Percentiles rank a stretch among this genome's conserved stretches.
Conservation (phyloP, 2,329 filamentous ascomycete genomes). For the Ophiobolus disseminans region DNA sequence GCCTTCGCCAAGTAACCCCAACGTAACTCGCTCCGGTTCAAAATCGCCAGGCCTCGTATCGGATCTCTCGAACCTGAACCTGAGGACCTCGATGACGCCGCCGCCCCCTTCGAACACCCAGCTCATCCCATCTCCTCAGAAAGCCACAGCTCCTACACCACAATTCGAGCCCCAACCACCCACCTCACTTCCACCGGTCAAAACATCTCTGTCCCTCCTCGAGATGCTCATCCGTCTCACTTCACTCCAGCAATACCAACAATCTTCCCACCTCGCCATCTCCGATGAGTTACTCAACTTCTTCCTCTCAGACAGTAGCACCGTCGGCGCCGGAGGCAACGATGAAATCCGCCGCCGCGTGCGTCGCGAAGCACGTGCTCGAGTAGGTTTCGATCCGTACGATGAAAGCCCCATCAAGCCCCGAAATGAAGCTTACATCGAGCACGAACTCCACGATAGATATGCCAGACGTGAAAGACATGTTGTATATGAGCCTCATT, state of each 20-base stretch:
- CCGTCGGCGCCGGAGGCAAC: slow-evolving; percentile 70
- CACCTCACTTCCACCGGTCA: slow-evolving; percentile 58
- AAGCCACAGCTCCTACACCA: slow-evolving; percentile 19
- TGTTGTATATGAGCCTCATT: slow-evolving; percentile 11
- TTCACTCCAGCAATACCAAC: slow-evolving; percentile 89
- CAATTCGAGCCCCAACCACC: slow-evolving; percentile 11
- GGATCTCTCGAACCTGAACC: slow-evolving; percentile 57
- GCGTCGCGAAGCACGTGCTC: slow-evolving; percentile 64
- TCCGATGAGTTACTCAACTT: slow-evolving; percentile 89
- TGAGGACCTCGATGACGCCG: slow-evolving; percentile 41
- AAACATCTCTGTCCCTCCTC: slow-evolving; percentile 77
- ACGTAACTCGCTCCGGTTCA: slow-evolving; percentile 31
- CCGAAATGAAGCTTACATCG: slow-evolving; percentile 70
- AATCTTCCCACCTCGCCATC: slow-evolving; percentile 86
- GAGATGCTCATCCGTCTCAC: slow-evolving; percentile 88
- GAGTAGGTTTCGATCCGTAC: slow-evolving; percentile 75
- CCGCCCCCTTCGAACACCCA: slow-evolving; percentile 29
- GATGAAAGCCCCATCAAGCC: slow-evolving; percentile 73
- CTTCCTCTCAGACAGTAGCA: slow-evolving; percentile 76
- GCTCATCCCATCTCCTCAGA: slow-evolving; percentile 36
- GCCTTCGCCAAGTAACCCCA: slow-evolving; percentile 22
- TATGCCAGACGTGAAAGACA: too few relatives aligned
- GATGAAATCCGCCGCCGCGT: slow-evolving; percentile 66
- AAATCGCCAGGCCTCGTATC: slow-evolving; percentile 52
- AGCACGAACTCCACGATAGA: slow-evolving; percentile 42